Evolutionary conservation across 768 basidiomycete genomes (phyloP).

Genomic region (Tephrocybe rancida): DNA sequence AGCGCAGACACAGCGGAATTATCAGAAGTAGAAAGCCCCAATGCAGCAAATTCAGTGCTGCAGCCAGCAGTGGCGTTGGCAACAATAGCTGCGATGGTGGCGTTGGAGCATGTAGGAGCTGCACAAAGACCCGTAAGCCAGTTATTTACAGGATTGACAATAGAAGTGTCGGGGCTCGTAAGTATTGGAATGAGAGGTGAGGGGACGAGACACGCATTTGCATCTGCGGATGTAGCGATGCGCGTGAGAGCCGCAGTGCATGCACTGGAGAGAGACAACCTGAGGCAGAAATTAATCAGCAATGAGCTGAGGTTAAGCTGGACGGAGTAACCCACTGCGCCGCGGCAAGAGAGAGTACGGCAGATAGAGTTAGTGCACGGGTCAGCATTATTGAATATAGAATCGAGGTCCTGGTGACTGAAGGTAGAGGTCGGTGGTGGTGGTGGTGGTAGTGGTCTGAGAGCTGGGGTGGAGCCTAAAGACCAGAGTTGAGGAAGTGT

Average conservation of each 20-base stretch:
- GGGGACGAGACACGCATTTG: slow-evolving; percentile 51
- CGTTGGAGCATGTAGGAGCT: slow-evolving; percentile 55
- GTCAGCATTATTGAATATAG: too few relatives aligned
- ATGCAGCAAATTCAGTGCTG: slow-evolving; percentile 34
- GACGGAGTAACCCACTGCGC: slow-evolving; percentile 16
- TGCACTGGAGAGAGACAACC: slow-evolving; percentile 38
- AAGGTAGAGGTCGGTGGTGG: neutral
- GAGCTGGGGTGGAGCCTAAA: neutral
- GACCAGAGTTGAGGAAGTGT: neutral
- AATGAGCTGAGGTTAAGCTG: neutral
- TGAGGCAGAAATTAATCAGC: neutral
- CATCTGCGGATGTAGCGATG: slow-evolving; percentile 46
- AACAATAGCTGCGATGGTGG: slow-evolving; percentile 56
- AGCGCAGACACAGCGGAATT: slow-evolving; percentile 26
- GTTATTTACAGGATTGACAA: slow-evolving; percentile 49
- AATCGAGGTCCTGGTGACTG: too few relatives aligned
- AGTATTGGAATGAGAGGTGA: slow-evolving; percentile 44
- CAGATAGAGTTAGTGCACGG: slow-evolving; percentile 15
- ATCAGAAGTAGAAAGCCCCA: slow-evolving; percentile 25
- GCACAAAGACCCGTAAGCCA: slow-evolving; percentile 66
- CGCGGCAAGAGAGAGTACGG: slow-evolving; percentile 13
- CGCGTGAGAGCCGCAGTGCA: slow-evolving; percentile 51
- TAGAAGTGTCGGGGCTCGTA: slow-evolving; percentile 31
- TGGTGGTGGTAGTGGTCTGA: neutral
- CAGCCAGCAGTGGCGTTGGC: slow-evolving; percentile 54